phyloP scores from a whole-genome alignment of 306 rosid species.

The Cicer chorassanicum region DNA sequence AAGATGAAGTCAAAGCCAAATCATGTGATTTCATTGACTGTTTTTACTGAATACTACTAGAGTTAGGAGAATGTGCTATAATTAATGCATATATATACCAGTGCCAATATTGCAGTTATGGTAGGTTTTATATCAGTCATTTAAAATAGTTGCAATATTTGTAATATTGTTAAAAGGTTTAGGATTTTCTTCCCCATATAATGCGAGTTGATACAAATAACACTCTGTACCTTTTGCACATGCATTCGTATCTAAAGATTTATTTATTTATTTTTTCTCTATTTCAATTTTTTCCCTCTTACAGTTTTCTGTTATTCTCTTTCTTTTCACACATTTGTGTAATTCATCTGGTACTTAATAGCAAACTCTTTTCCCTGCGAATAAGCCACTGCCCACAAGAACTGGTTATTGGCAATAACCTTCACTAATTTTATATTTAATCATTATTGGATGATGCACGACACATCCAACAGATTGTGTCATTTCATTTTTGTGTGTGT shows the following conservation, averaged over 20 bases:
- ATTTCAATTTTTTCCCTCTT: background rate
- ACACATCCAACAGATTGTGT: conserved; percentile 8
- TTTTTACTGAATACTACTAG: conserved; percentile 30
- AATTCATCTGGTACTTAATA: background rate
- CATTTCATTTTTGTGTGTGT: background rate
- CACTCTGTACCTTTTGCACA: background rate
- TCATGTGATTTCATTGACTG: conserved; percentile 31
- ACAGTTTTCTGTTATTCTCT: background rate
- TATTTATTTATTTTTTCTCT: background rate
- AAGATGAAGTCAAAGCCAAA: conserved; percentile 19
- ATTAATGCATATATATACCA: conserved; percentile 17
- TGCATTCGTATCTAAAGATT: background rate
- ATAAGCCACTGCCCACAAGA: background rate
- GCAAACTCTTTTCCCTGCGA: background rate
- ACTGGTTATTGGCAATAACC: background rate
- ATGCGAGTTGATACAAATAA: background rate
- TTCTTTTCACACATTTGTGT: background rate
- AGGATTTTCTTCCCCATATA: background rate
- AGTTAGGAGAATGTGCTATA: conserved; percentile 13
- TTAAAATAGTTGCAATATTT: conserved; percentile 38
- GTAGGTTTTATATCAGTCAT: conserved; percentile 5
- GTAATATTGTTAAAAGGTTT: conserved; percentile 1
- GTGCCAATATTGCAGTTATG: background rate
- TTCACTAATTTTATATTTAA: background rate
- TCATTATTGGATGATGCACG: conserved; percentile 7